These are phyloP conservation scores for Penicillium arizonense DNA, from an alignment of 495 filamentous ascomycete species.

Conservation along the genomic window DNA sequence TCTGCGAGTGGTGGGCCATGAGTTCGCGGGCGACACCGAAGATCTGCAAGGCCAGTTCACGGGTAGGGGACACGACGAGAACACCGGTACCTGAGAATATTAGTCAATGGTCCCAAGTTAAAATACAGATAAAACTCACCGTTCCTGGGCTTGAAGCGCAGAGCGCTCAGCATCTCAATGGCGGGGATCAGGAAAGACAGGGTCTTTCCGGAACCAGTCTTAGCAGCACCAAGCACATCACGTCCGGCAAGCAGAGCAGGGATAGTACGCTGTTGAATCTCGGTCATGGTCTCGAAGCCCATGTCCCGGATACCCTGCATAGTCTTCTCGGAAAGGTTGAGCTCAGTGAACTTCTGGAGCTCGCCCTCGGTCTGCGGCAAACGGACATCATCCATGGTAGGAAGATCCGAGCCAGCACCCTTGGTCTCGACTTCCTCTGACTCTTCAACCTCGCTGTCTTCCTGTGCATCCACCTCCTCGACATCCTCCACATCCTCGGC, in stretches of 20 bases:
- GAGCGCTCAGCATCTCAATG: constrained; percentile 86
- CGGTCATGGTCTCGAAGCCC: constrained; percentile 93
- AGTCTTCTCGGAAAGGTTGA: constrained; percentile 83
- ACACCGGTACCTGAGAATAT: constrained; percentile 66
- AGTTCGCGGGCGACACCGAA: constrained; percentile 93
- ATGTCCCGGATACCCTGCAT: constrained; percentile 86
- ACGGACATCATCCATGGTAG: constrained; percentile 48
- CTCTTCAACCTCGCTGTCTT: constrained; percentile 20
- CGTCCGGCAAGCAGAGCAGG: constrained; percentile 84
- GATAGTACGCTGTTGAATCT: constrained; percentile 87
- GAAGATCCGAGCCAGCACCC: constrained; percentile 43
- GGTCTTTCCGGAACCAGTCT: constrained; percentile 96
- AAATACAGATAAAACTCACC: constrained; percentile 27
- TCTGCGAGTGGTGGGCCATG: constrained; percentile 85
- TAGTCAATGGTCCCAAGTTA: not conserved
- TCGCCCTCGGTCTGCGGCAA: constrained; percentile 55
- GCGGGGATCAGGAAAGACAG: constrained; percentile 92
- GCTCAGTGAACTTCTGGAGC: constrained; percentile 68
- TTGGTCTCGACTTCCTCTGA: constrained; percentile 24
- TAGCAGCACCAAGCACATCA: constrained; percentile 94
- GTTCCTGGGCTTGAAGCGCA: constrained; percentile 83
- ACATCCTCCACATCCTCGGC: constrained; percentile 23
- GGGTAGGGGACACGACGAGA: constrained; percentile 65
- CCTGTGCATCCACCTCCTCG: constrained; percentile 14
- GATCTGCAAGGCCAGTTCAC: constrained; percentile 93